Conservation (phyloP, 73 alveolate genomes). For the Blepharisma japonicum region DNA sequence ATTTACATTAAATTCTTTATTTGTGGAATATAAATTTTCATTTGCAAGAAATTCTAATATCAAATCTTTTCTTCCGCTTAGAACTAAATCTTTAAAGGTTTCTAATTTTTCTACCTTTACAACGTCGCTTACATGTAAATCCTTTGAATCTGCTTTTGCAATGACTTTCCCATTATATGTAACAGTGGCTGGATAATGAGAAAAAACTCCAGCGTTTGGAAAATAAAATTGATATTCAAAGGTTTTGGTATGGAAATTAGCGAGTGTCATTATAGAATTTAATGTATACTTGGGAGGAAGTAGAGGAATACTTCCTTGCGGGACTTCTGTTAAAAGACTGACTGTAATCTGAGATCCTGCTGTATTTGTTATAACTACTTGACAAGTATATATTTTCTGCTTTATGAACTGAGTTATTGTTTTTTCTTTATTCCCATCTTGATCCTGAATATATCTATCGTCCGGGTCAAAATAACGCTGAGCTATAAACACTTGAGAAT, state of each 20-base stretch:
- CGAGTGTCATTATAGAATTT: neutral
- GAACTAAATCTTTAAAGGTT: neutral
- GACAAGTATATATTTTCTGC: constrained; percentile 3
- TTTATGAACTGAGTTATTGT: neutral
- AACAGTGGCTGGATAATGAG: constrained; percentile 48
- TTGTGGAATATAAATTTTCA: neutral
- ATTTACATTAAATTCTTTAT: neutral
- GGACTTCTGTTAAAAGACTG: neutral
- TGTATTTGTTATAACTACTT: constrained; percentile 23
- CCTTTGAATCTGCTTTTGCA: constrained; percentile 25
- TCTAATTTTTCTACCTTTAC: constrained; percentile 27
- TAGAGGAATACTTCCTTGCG: constrained; percentile 25
- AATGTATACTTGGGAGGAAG: neutral
- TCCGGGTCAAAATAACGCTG: constrained; percentile 54
- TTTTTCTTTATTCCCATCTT: constrained; percentile 31
- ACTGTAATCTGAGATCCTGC: neutral
- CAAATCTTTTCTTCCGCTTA: neutral
- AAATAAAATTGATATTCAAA: constrained; percentile 50
- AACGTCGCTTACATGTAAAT: constrained; percentile 39
- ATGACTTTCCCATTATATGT: constrained; percentile 43
- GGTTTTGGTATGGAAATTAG: constrained; percentile 32
- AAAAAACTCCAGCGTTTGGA: constrained; percentile 47
- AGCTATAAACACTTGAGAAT: constrained; percentile 53
- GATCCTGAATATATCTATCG: neutral
- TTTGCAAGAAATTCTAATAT: neutral